Base-by-base conservation (phyloP, 345 rosid genomes). In the Anastatica hierochuntica region DNA sequence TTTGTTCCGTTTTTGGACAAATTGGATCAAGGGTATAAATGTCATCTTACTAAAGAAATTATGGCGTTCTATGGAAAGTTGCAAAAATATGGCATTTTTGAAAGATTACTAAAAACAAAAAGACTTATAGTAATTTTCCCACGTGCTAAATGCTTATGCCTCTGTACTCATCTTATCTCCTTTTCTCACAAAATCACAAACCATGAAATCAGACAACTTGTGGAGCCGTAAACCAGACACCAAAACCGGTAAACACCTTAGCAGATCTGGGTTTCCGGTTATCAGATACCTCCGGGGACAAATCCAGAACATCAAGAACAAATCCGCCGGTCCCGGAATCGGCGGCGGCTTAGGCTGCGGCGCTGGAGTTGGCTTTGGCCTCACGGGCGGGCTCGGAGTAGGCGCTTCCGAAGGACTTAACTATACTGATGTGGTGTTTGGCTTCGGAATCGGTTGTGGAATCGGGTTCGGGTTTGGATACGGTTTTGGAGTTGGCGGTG, bases 401-500 rank as follows among this genome's bases (percentile, higher is more conserved):
- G 67, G 60, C 9, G 79, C 77, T 2, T 31, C 45, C 2, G 62
- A 48, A 76, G 67, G 72, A 1, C 20, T 79, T 21, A 76, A 78
- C 67, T 76, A 72, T 13, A 5, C 44, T 17, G 73, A 64, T 45
- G 39, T 74, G 52, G 79, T 55, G 1, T 68, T 74, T 47, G 83
- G 83, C 14, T 26, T 74, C 14, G 83, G 83, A 0, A 43, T 69
- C 43, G 81, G 87, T 27, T 81, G 87, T 13, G 83, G 83, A 5
- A 15, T 74, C 10, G 87, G 87, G 5, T 15, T 80, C 1, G 83
- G 81, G 18, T 69, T 78, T 13, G 83, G 79, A 8, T 76, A 58
- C 15, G 87, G 87, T 23, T 63, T 67, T 48, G 87, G 87, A 8
- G 27, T 81, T 46, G 87, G 87, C 9, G 69, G 72, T 58, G 87